Base-by-base conservation (phyloP, 2,329 filamentous ascomycete genomes). In the Fusarium staphyleae region DNA sequence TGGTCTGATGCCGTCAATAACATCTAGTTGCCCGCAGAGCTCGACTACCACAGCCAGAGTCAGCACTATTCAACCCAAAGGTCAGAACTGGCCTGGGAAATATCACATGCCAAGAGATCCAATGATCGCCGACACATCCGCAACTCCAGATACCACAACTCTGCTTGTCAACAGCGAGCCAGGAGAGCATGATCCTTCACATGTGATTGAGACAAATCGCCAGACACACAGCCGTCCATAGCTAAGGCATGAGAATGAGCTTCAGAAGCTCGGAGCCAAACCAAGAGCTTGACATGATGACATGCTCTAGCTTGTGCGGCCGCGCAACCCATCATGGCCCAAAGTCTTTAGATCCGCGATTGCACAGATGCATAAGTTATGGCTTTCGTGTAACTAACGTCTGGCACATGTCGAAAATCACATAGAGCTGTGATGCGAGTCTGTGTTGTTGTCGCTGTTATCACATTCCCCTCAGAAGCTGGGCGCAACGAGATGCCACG, bases 71-170 rank as follows among this genome's bases (percentile, higher is more conserved):
- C 15, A 32, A 34, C 16, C n/a, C 26, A 16, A n/a, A 19, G 26
- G 3, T 11, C 11, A 29, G 36, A 34, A 36, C 14, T 35, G 40
- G 19, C 13, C 39, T 16, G 13, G 16, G n/a, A 15, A 40, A 55
- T 22, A 33, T 63, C 55, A 60, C 61, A 60, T 65, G 62, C 39
- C 28, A 53, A 19, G 28, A 16, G 33, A 18, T 28, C 37, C 33
- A 55, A 47, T 35, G 15, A 35, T 14, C 18, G 28, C 37, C 37
- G 13, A 10, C 30, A 39, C 19, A 36, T n/a, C 26, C 36, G 39
- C 36, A 49, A 34, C 26, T 22, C n/a, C n/a, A 29, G 14, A 36
- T 52, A 36, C 29, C 29, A 22, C 12, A 24, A 53, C 28, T 33
- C 42, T 28, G 29, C 40, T 47, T 43, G 46, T 41, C 41, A 35